Percentiles rank a stretch among this genome's conserved stretches.
These are phyloP conservation scores for Tetraselmis striata DNA, from an alignment of 139 green algal genomes.

Conservation along the genomic window DNA sequence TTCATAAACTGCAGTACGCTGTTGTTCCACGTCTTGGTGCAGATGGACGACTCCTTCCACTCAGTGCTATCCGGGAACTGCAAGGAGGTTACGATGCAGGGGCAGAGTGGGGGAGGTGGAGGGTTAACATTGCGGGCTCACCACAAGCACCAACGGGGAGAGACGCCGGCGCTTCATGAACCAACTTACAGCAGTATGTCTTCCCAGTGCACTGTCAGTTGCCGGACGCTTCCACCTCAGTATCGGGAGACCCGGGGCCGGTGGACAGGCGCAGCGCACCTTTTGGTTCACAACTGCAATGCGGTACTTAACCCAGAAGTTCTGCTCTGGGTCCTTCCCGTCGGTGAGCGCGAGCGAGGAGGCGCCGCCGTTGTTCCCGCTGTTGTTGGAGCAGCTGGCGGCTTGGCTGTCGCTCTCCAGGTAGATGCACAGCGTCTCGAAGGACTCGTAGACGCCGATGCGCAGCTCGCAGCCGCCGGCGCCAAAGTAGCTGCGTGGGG, in stretches of 20 bases:
- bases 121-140: too few species aligned
- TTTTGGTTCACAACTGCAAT: conserved; percentile 60
- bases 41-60: conserved; percentile 60
- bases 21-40: conserved; percentile 70
- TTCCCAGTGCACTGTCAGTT: too few species aligned
- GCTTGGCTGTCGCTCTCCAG: conserved; percentile 44
- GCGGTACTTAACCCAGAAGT: conserved; percentile 65
- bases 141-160: too few species aligned
- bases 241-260: too few species aligned
- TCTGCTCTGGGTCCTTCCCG: conserved; percentile 25
- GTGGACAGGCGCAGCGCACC: too few species aligned
- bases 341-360: background rate
- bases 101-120: too few species aligned
- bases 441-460: conserved; percentile 59
- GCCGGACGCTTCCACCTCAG: too few species aligned
- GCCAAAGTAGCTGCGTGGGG: conserved; percentile 30
- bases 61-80: conserved; percentile 40
- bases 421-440: conserved; percentile 67
- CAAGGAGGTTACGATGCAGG: too few species aligned
- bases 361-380: conserved; percentile 9
- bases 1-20: conserved; percentile 64
- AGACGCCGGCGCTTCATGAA: too few species aligned
- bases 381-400: conserved; percentile 7
- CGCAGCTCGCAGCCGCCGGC: conserved; percentile 48
- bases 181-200: too few species aligned